phyloP scores from a whole-genome alignment of 441 rosid genomes.

The Populus tomentosa region DNA sequence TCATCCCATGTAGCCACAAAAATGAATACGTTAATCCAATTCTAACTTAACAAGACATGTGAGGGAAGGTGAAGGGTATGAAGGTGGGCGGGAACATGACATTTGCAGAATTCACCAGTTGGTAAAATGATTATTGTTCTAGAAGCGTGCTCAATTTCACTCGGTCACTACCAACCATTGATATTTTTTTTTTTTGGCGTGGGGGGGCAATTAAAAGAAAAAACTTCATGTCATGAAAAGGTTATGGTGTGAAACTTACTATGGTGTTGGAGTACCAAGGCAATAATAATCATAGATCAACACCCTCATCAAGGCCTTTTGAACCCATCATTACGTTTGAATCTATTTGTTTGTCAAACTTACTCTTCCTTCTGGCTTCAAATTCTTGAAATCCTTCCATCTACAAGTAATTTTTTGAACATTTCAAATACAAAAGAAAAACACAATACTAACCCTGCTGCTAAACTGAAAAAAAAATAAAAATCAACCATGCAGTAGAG shows the following conservation, averaged over 20 bases:
- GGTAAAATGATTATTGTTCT: no score
- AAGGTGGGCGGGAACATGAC: not conserved
- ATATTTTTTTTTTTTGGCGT: no score
- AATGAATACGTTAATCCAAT: not conserved
- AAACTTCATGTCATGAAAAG: no score
- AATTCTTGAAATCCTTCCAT: slow-evolving; percentile 91
- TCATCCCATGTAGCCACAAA: not conserved
- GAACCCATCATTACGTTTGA: slow-evolving; percentile 94
- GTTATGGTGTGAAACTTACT: slow-evolving; percentile 9
- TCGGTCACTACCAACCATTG: no score
- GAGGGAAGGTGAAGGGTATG: not conserved
- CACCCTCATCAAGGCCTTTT: slow-evolving; percentile 87
- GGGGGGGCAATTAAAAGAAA: not conserved
- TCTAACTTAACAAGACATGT: not conserved
- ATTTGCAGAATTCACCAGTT: not conserved
- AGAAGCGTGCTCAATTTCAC: not conserved
- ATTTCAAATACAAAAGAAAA: not conserved
- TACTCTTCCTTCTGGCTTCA: slow-evolving; percentile 88
- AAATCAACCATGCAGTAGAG: not conserved
- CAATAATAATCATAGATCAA: slow-evolving; percentile 48
- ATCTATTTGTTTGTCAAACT: slow-evolving; percentile 95
- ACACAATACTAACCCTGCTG: not conserved
- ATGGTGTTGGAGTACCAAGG: not conserved
- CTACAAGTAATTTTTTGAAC: slow-evolving; percentile 25
- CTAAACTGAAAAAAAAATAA: not conserved